Evolutionary conservation across 495 filamentous ascomycete species (phyloP), one percentile per base, ranked within the genome.

Genomic region (Glutinoglossum americanum): DNA sequence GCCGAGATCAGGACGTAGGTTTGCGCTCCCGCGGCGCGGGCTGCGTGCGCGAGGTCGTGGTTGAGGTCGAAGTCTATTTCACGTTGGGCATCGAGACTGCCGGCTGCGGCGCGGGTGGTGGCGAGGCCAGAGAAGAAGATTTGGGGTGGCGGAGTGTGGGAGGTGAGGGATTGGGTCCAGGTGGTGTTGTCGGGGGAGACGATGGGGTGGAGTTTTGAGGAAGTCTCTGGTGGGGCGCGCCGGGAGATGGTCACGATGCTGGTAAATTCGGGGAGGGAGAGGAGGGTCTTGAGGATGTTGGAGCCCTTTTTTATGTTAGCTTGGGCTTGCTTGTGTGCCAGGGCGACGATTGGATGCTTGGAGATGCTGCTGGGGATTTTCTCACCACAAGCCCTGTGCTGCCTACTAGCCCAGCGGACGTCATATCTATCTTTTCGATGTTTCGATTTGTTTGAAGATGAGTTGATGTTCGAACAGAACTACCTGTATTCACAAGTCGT

Each of bases 41-140:
- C 83, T 0, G 80, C 76, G 51, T 74, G 73, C 19, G 83, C 83
- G 45, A 85, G 65, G 83, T 78, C 48, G 88, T 65, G n/a, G 66
- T 86, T 85, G 30, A 87, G 70, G 64, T 83, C 83, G 67, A 84
- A 76, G 67, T 89, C 85, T 39, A 89, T 79, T 62, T 84, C 84
- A 64, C 82, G 80, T 66, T 88, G 85, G 61, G 82, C 80, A 35
- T 77, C 77, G 60, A 87, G 74, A 45, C 82, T 76, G 30, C 84
- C 84, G 0, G 82, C 84, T 33, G 74, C 73, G 0, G 61, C 75
- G 21, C 76, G 73, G 5, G 84, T 87, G 0, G 83, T 87, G 51
- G 73, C 85, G 23, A 89, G 71, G 17, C 79, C 71, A 0, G 82
- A 83, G 59, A 84, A 72, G 63, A 84, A 78, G 48, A 79, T 72